Evolutionary conservation across 805 yeast genomes (phyloP), one percentile per base, ranked within the genome.

Genomic region (Myxozyma kluyveri): DNA sequence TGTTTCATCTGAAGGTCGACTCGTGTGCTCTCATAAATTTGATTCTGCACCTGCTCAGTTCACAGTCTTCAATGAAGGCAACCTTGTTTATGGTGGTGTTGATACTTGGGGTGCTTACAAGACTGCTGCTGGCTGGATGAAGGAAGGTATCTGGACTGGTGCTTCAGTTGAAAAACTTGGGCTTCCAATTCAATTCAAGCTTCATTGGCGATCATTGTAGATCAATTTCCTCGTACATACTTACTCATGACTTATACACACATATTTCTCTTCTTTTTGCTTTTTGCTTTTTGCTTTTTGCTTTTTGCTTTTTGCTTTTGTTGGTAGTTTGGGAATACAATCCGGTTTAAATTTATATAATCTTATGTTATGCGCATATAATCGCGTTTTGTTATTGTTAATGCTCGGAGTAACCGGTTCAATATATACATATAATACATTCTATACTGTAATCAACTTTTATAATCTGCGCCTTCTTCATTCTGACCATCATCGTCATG

Each of bases 71-170:
- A 49, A 32, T 6, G 26, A 44, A n/a, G 57, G 56, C 22, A 46
- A 31, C 18, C 52, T 60, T 17, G 45, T 42, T 18, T 52, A 45
- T 40, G 50, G 46, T 18, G 59, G 60, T 10, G 22, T 19, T 19
- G 35, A 39, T 6, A n/a, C 38, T 22, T 54, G 45, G 45, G 39
- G 48, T 17, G 52, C 59, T 19, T 36, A 47, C 41, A 52, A 44
- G 42, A 37, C 47, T 23, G 52, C 59, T 12, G 12, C 45, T 27
- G 56, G 50, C 22, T 54, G 59, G 59, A 31, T 40, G 36, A 54
- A 54, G 53, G 59, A 54, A 33, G 56, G 56, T 18, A 23, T 54
- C 37, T 54, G 47, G 45, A 29, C 44, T 22, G 59, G 50, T 18
- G 3, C 35, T 10, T 19, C 32, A 27, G 23, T 33, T 4, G 39